Evolutionary conservation across 352 stramenopile genomes (phyloP), one percentile per base, ranked within the genome.

Genomic region (Phytophthora ramorum): DNA sequence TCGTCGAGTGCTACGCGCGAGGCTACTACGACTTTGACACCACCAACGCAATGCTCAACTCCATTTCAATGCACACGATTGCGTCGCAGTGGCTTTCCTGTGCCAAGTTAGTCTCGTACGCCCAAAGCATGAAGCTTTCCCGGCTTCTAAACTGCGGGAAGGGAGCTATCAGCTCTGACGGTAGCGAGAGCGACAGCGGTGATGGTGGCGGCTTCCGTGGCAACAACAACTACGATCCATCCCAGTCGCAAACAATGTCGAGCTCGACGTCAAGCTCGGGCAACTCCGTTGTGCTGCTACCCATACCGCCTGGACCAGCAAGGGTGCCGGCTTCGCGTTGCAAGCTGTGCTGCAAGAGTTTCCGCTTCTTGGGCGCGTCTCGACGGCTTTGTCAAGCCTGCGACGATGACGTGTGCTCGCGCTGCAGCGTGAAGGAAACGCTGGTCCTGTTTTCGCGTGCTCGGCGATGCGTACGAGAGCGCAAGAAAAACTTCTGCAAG

Each of bases 61-160:
- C 72, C 28, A 75, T 77, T n/a, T 76, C 72, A 1, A 54, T 75
- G 38, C 68, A 76, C 55, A 62, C 60, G 22, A 54, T 71, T 22
- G 69, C 69, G 10, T 71, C 58, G 0, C 65, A 75, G 45, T 78
- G 67, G 67, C 16, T 71, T 20, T 79, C 72, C 14, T 68, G 62
- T 8, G 43, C 46, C 41, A 76, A 78, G 41, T 48, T 78, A 2
- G 51, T 78, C 3, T 38, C 75, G 35, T 74, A 74, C 52, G 72
- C 78, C 8, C 66, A 84, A 52, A 82, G 70, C 54, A 71, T 78
- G 58, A 86, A 86, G 67, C 73, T 86, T 16, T 38, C 69, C 9
- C 62, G 72, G 14, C 50, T 79, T 1, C 17, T 79, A 8, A 67
- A 76, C 44, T 58, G 57, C 35, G 63, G 52, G 9, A 71, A 72